phyloP scores from a whole-genome alignment of 805 yeast species.

The Alloascoidea africana region DNA sequence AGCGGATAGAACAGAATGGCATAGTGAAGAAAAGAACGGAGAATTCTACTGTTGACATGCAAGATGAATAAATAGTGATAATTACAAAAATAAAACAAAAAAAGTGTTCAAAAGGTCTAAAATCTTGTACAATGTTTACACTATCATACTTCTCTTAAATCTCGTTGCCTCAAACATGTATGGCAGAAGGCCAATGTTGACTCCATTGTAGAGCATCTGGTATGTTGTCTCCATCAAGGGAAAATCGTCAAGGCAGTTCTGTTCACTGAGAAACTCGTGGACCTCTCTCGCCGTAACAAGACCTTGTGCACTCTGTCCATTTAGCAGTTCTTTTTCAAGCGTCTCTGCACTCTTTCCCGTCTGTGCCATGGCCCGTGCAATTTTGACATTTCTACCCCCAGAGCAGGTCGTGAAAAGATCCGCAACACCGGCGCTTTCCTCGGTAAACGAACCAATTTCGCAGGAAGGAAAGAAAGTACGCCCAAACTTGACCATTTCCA shows the following conservation, averaged over 20 bases:
- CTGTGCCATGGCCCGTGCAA: slow-evolving; percentile 75
- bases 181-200: slow-evolving; percentile 65
- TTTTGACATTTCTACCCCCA: slow-evolving; percentile 93
- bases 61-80: neutral
- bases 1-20: neutral
- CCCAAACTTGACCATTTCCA: slow-evolving; percentile 83
- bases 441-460: slow-evolving; percentile 67
- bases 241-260: slow-evolving; percentile 46
- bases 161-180: slow-evolving; percentile 1
- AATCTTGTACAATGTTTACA: neutral
- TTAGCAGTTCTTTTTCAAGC: slow-evolving; percentile 73
- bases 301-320: slow-evolving; percentile 97
- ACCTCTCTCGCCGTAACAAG: slow-evolving; percentile 84
- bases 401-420: slow-evolving; percentile 95
- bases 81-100: neutral
- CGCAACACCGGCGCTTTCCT: slow-evolving; percentile 95
- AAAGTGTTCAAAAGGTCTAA: neutral
- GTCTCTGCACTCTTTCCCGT: slow-evolving; percentile 63
- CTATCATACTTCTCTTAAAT: neutral
- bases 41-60: neutral
- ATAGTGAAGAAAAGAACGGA: neutral
- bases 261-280: slow-evolving; percentile 55
- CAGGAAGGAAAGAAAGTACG: slow-evolving; percentile 65
- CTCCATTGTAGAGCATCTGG: slow-evolving; percentile 63
- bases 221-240: slow-evolving; percentile 75